Conservation (phyloP, 2,329 filamentous ascomycete species). For the Cladosporium sp. region DNA sequence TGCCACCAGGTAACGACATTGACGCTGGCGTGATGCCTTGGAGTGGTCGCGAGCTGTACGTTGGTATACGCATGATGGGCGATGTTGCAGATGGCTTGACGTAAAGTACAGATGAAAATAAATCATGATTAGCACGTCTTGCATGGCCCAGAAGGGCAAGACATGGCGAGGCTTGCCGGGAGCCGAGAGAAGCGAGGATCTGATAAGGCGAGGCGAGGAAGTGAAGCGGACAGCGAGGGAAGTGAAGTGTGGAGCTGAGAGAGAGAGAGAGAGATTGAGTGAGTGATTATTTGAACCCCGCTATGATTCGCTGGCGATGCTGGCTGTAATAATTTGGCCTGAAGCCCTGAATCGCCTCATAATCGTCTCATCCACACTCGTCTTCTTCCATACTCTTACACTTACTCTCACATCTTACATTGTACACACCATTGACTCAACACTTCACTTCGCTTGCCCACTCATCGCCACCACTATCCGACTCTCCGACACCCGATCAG, state of each 20-base stretch:
- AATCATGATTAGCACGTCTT: no score
- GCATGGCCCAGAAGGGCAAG: background rate
- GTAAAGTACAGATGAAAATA: no score
- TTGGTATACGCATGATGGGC: no score
- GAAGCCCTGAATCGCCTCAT: constrained; percentile 4
- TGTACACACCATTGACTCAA: background rate
- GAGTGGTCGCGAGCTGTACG: no score
- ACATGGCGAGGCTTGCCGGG: background rate
- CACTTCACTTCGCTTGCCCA: background rate
- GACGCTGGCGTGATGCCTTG: no score
- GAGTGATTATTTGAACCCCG: background rate
- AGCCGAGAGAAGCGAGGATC: background rate
- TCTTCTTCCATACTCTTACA: background rate
- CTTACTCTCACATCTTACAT: background rate
- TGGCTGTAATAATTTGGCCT: constrained; percentile 11
- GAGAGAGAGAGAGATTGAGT: no score
- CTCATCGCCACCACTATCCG: background rate
- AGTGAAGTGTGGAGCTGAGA: no score
- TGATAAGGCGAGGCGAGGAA: background rate
- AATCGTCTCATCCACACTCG: background rate
- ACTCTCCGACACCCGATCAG: background rate
- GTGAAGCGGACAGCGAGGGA: no score
- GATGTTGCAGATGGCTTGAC: no score
- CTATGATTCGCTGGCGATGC: background rate
- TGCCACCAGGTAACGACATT: no score